phyloP scores from a whole-genome alignment of 1,284 basidiomycete species.

The Apiotrichum siamense region DNA sequence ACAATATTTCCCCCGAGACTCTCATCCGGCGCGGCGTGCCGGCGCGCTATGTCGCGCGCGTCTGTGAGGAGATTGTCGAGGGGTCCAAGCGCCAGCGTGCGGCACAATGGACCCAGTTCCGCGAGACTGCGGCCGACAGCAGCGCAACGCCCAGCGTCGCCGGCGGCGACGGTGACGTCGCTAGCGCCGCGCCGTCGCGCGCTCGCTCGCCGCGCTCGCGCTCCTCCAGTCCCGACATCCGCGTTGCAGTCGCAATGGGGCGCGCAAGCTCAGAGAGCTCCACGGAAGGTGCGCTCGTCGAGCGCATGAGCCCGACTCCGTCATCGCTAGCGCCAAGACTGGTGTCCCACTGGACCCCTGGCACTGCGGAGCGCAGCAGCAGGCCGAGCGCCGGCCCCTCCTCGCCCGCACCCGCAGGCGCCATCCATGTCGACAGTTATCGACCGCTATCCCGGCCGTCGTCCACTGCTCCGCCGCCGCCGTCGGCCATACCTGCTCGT shows the following conservation, averaged over 20 bases:
- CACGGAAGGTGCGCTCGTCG: slow-evolving; percentile 18
- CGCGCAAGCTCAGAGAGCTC: slow-evolving; percentile 21
- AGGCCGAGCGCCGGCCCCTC: not conserved
- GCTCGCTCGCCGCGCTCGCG: not conserved
- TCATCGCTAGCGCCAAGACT: slow-evolving; percentile 1
- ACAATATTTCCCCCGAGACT: slow-evolving; percentile 28
- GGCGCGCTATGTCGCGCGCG: slow-evolving; percentile 25
- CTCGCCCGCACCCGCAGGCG: not conserved
- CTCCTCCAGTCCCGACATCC: slow-evolving; percentile 23
- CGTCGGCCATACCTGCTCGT: not conserved
- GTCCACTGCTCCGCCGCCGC: not conserved
- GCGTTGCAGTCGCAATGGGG: slow-evolving; percentile 16
- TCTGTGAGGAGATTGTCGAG: slow-evolving; percentile 37
- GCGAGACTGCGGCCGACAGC: slow-evolving; percentile 5
- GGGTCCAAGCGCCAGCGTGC: slow-evolving; percentile 17
- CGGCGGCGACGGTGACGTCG: not conserved
- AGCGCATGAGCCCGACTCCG: slow-evolving; percentile 17
- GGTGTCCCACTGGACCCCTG: slow-evolving; percentile 9
- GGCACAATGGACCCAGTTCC: slow-evolving; percentile 20
- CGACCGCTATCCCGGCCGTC: not conserved
- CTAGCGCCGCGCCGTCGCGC: not conserved
- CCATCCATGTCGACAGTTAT: slow-evolving; percentile 4
- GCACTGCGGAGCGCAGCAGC: not conserved
- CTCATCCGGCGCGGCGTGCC: slow-evolving; percentile 32
- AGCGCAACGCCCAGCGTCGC: slow-evolving; percentile 9